Base-by-base conservation (phyloP, 768 basidiomycete species). In the Tulasnella sp. region DNA sequence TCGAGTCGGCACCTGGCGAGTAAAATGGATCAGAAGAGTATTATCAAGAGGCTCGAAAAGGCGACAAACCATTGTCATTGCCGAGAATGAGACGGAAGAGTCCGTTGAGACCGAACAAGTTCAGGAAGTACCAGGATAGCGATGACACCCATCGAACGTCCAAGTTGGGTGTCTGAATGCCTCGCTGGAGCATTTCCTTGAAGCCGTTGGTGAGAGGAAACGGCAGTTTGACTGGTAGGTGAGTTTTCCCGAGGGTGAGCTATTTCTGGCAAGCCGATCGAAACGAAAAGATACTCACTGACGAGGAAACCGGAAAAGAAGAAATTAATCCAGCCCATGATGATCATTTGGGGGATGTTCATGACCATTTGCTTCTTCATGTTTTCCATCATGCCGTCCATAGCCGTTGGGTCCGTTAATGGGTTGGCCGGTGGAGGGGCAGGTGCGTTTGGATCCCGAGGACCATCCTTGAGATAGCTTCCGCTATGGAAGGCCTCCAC, bases 301-400 rank as follows among this genome's bases (percentile, higher is more conserved):
- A 98, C 87, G 77, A 99, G 93, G 82, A 99, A 98, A 37, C 97
- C 97, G 81, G 97, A 93, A 85, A 99, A 99, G 89, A 99, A 99
- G 83, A 96, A 95, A 83, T 96, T 98, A 84, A 99, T 98, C 93
- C 97, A 99, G 72, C 96, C 96, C 97, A 99, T 99, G 79, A 99
- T 94, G 77, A 97, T 87, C 92, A 98, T 98, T 84, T 99, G 93
- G 22, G 93, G 94, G 17, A 97, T 92, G 93, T 99, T 98, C 93
- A 97, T 96, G 70, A 98, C 95, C 88, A 94, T 94, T 84, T 99
- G 97, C 25, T 97, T 98, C 86, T 98, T 98, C 91, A 99, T 93
- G 42, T 94, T 94, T 14, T 94, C 88, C 96, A 98, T 97, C 94
- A 98, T 96, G 49, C 93, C 93, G 79, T 98, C 97, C 95, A 99